Conservation (phyloP, 2,329 filamentous ascomycete species). For the Karstenula rhodostoma region DNA sequence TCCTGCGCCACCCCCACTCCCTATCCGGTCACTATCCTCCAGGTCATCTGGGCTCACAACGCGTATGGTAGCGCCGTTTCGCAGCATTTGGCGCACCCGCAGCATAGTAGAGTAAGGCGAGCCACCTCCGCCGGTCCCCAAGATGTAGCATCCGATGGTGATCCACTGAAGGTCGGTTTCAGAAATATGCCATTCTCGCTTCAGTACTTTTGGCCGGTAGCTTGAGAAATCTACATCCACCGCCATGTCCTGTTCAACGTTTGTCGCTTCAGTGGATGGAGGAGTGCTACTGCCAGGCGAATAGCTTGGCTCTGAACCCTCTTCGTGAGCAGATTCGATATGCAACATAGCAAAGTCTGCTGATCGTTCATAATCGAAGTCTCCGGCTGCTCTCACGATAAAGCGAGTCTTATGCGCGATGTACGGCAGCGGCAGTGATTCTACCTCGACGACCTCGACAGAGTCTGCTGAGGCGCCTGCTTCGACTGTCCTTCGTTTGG, state of each 20-base stretch:
- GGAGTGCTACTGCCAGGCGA: slow-evolving; percentile 19
- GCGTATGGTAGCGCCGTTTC: slow-evolving; percentile 50
- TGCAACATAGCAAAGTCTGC: slow-evolving; percentile 38
- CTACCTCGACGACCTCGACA: slow-evolving; percentile 45
- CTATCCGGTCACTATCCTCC: slow-evolving; percentile 54
- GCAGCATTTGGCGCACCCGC: slow-evolving; percentile 51
- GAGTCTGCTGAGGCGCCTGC: slow-evolving; percentile 47
- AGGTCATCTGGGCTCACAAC: slow-evolving; percentile 54
- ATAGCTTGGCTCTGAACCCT: slow-evolving; percentile 14
- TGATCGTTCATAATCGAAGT: slow-evolving; percentile 51
- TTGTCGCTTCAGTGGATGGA: slow-evolving; percentile 26
- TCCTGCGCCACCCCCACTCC: slow-evolving; percentile 56
- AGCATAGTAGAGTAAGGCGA: slow-evolving; percentile 57
- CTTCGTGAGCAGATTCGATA: slow-evolving; percentile 30
- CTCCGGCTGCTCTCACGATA: slow-evolving; percentile 66
- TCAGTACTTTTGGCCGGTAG: slow-evolving; percentile 52
- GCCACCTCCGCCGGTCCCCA: slow-evolving; percentile 59
- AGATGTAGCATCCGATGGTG: slow-evolving; percentile 57
- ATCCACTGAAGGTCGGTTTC: slow-evolving; percentile 57
- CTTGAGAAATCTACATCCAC: slow-evolving; percentile 37
- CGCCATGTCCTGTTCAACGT: slow-evolving; percentile 26
- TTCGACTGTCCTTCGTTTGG: slow-evolving; percentile 49
- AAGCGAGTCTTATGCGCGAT: slow-evolving; percentile 59
- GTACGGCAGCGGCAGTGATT: slow-evolving; percentile 65
- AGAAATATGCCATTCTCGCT: slow-evolving; percentile 55